Percentiles rank a stretch among this genome's conserved stretches.
phyloP scores from a whole-genome alignment of 116 monocot genomes.

The Phalaenopsis hybrid region DNA sequence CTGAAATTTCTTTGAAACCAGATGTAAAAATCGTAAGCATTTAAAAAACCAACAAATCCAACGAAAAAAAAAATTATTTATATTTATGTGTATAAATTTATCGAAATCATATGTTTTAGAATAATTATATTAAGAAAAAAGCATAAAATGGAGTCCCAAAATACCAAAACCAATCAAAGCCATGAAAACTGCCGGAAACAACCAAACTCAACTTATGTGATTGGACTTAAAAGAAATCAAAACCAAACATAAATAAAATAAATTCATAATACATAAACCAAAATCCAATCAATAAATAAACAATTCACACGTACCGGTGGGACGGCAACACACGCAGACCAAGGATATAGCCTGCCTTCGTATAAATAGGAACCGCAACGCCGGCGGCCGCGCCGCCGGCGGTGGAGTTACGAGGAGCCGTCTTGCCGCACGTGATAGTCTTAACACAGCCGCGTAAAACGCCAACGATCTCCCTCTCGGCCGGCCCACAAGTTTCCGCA shows the following conservation, averaged over 20 bases:
- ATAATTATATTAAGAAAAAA: neutral
- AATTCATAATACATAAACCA: neutral
- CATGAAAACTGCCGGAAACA: neutral
- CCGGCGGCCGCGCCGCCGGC: neutral
- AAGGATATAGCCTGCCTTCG: slow-evolving; percentile 11
- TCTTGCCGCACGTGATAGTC: slow-evolving; percentile 12
- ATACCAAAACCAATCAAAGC: neutral
- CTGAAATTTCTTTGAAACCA: too few species aligned
- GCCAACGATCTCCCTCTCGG: slow-evolving; percentile 4
- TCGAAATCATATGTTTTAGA: neutral
- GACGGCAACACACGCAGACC: slow-evolving; percentile 11
- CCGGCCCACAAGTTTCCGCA: slow-evolving; percentile 8
- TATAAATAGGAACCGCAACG: neutral
- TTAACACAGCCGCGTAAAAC: slow-evolving; percentile 15
- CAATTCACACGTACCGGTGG: slow-evolving; percentile 1
- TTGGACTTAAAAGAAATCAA: neutral
- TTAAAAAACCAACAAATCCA: too few species aligned
- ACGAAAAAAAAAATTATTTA: too few species aligned
- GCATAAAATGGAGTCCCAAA: neutral
- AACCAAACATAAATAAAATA: neutral
- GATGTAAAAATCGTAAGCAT: too few species aligned
- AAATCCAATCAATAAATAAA: neutral
- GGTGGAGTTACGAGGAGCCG: neutral
- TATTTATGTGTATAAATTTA: too few species aligned
- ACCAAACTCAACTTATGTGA: neutral